phyloP scores from a whole-genome alignment of 345 rosid species.

The Microcos paniculata region DNA sequence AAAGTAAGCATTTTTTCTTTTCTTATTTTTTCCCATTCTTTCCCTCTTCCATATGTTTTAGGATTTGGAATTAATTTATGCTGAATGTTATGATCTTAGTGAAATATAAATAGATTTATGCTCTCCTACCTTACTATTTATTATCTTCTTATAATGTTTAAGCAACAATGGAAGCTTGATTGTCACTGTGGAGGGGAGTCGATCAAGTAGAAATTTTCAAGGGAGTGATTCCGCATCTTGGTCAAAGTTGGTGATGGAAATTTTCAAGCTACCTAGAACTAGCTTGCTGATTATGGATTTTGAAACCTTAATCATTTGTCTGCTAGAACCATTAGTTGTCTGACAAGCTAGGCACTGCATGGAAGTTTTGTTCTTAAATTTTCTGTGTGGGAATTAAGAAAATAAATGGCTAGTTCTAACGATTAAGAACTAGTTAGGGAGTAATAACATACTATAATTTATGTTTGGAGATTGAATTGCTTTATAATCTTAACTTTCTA shows the following conservation, averaged over 20 bases:
- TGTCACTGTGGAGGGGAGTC: constrained; percentile 51
- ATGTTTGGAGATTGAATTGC: too few relatives aligned
- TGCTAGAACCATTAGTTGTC: not conserved
- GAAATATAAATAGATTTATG: constrained; percentile 7
- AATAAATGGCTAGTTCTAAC: too few relatives aligned
- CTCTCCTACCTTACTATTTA: constrained; percentile 31
- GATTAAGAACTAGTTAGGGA: not conserved
- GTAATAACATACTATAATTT: too few relatives aligned
- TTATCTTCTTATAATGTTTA: constrained; percentile 47
- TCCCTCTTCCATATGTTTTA: not conserved
- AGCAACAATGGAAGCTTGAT: constrained; percentile 59
- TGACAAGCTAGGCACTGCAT: not conserved
- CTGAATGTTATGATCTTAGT: not conserved
- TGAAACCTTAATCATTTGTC: not conserved
- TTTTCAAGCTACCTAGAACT: not conserved
- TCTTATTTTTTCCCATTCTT: constrained; percentile 6
- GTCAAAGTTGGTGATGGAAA: constrained; percentile 84
- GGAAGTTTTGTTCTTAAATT: not conserved
- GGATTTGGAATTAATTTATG: not conserved
- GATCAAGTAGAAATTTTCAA: constrained; percentile 30
- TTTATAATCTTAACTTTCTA: too few relatives aligned
- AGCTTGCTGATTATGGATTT: not conserved
- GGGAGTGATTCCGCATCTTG: constrained; percentile 57
- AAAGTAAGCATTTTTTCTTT: constrained; percentile 45
- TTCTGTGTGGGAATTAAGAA: not conserved